Percentiles rank a stretch among this genome's conserved stretches.
Conservation (phyloP, 2,329 filamentous ascomycete genomes). For the Aspergillus uvarum region DNA sequence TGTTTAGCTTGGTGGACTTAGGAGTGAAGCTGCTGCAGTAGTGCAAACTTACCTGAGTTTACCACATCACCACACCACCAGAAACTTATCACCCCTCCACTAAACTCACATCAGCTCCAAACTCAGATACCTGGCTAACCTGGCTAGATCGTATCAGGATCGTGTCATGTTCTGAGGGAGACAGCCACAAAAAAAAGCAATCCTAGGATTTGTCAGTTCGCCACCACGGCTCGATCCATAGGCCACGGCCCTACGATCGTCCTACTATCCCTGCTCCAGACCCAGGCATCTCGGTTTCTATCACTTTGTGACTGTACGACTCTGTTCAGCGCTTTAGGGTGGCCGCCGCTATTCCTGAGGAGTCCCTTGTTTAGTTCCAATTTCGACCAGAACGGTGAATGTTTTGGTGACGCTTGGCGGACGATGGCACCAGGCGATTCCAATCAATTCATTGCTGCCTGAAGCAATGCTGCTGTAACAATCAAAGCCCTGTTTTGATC, state of each 20-base stretch:
- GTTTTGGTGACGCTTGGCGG: conserved; percentile 4
- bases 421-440: conserved; percentile 1
- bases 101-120: background rate
- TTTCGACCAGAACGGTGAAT: conserved; percentile 5
- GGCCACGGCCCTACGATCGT: background rate
- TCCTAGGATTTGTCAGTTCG: conserved; percentile 18
- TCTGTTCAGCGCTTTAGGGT: conserved; percentile 17
- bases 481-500: background rate
- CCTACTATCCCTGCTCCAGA: background rate
- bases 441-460: conserved; percentile 11
- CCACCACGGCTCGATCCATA: conserved; percentile 15
- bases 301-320: conserved; percentile 11
- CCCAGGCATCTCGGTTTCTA: background rate
- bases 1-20: conserved; percentile 6
- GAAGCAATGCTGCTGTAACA: conserved; percentile 1
- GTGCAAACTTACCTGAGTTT: background rate
- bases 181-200: background rate
- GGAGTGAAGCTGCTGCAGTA: background rate
- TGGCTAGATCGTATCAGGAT: background rate
- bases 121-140: background rate
- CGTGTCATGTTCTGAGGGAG: background rate
- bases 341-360: conserved; percentile 11
- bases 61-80: no score
- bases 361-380: conserved; percentile 4
- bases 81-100: background rate